Base-by-base conservation (phyloP, 2,329 filamentous ascomycete species). In the Escovopsis sp. region DNA sequence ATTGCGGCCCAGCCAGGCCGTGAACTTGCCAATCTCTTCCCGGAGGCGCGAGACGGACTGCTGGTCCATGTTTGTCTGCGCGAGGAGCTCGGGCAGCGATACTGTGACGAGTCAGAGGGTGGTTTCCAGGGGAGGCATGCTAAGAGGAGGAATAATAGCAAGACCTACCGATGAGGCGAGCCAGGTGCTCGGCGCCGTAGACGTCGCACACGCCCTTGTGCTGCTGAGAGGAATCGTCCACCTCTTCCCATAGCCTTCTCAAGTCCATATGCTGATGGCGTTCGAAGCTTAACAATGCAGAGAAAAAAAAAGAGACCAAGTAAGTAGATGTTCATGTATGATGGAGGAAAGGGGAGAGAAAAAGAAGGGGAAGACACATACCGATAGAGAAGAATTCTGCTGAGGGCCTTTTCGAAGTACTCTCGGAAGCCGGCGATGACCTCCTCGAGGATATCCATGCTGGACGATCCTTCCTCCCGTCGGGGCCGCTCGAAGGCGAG, bases 51-150 rank as follows among this genome's bases (percentile, higher is more conserved):
- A 83, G 36, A 94, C 85, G 3, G 87, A 88, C 59, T 94, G 87
- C 42, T 82, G 72, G 56, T 96, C 91, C 87, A 98, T 94, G 64
- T 96, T 96, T 41, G 91, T 98, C 60, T 98, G 91, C 4, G 88
- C 88, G 48, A 96, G 80, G 35, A 96, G 77, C 58, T 98, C 91
- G 1, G 91, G 89, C 52, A 96, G 78, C 1, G 83, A 82, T 4
- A 93, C 89, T 94, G 52, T 44, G 26, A 34, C 23, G 23, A 23
- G 23, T 23, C 23, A 23, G 23, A 23, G 23, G 23, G 6, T 23
- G 23, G 23, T 23, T 23, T 23, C 6, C 6, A 6, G 4, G 23
- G 4, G 23, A 23, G 2, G 23, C 23, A 23, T 23, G 6, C 23
- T 23, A 11, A 30, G 6, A 6, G 4, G 15, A 6, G 19, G 12